phyloP scores from a whole-genome alignment of 208 protist species.

The Herpetomonas samuelpessoai region DNA sequence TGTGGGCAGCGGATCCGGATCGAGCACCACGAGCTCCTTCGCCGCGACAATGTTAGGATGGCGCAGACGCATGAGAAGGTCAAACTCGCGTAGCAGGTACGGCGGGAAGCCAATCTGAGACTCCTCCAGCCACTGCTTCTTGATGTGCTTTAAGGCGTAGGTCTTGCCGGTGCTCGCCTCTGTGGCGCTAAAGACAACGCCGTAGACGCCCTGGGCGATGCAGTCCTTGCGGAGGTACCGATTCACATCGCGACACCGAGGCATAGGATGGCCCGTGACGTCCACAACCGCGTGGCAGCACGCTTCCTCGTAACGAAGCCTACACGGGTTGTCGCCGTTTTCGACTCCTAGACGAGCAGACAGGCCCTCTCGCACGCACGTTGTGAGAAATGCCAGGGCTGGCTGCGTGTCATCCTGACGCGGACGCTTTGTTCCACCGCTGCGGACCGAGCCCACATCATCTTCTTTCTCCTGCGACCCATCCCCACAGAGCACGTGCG shows the following conservation, averaged over 20 bases:
- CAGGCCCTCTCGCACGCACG: neutral
- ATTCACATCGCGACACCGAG: conserved; percentile 59
- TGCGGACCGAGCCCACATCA: neutral
- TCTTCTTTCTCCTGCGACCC: no score
- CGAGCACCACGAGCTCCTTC: conserved; percentile 45
- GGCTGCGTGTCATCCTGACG: neutral
- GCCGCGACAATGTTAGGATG: conserved; percentile 80
- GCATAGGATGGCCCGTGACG: conserved; percentile 27
- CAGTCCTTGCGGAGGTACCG: conserved; percentile 40
- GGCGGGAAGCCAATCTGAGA: conserved; percentile 78
- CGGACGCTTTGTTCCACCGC: neutral
- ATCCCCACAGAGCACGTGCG: neutral
- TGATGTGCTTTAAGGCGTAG: conserved; percentile 83
- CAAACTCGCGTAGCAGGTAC: conserved; percentile 84
- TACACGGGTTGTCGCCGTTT: no score
- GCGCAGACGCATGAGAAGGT: conserved; percentile 65
- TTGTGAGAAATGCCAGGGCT: conserved; percentile 3
- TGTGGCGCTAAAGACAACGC: conserved; percentile 69
- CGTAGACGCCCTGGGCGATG: conserved; percentile 82
- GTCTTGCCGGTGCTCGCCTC: conserved; percentile 11
- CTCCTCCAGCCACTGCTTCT: conserved; percentile 70
- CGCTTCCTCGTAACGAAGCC: conserved; percentile 14
- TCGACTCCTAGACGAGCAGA: neutral
- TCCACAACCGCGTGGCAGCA: conserved; percentile 24
- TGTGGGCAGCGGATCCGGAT: conserved; percentile 8